phyloP scores from a whole-genome alignment of 2,329 filamentous ascomycete species.

The Sordariomycetes sp. region DNA sequence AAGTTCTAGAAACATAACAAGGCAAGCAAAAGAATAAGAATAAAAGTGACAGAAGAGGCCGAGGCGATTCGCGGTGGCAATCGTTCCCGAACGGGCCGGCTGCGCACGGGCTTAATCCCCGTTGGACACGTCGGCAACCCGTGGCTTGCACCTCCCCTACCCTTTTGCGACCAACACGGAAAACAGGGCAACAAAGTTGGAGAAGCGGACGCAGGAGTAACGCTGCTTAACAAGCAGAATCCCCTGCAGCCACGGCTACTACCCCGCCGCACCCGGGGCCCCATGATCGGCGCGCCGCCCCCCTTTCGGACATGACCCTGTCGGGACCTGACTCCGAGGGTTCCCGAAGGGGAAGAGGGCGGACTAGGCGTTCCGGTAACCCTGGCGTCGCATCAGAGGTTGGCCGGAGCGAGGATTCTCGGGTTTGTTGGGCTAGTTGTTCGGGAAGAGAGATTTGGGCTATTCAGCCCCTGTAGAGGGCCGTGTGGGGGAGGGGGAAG shows the following conservation, averaged over 20 bases:
- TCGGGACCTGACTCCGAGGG: neutral
- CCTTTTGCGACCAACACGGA: neutral
- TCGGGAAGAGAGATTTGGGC: neutral
- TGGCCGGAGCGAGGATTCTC: too few relatives aligned
- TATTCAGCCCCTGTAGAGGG: neutral
- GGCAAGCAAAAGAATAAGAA: neutral
- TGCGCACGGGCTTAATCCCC: neutral
- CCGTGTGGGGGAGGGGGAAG: neutral
- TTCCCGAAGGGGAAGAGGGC: neutral
- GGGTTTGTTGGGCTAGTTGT: neutral
- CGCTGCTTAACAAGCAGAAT: neutral
- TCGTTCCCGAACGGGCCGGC: neutral
- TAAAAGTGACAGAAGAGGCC: neutral
- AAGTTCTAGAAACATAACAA: neutral
- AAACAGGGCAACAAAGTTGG: neutral
- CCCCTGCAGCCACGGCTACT: neutral
- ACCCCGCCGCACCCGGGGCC: neutral
- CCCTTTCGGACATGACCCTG: neutral
- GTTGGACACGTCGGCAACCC: too few relatives aligned
- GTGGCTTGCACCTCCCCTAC: too few relatives aligned
- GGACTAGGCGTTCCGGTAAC: neutral
- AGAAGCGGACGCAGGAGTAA: too few relatives aligned
- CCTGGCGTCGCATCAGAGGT: too few relatives aligned
- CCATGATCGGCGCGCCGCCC: neutral
- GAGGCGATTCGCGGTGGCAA: neutral